Conservation (phyloP, 2,329 filamentous ascomycete genomes). For the Cercospora citrullina region DNA sequence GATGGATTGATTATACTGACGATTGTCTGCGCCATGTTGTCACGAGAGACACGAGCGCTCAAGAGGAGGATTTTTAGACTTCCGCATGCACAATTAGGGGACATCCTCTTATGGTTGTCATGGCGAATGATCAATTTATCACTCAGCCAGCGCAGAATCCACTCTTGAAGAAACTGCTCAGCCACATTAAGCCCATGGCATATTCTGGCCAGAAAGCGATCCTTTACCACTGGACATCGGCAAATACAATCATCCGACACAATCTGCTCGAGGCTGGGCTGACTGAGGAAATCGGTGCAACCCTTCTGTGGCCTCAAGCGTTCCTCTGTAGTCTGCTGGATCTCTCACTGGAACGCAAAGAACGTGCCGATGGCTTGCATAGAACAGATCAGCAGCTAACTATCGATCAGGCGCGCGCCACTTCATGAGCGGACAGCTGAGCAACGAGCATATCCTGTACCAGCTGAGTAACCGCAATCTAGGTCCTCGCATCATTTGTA, state of each 20-base stretch:
- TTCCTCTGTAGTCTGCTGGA: neutral
- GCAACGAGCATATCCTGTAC: neutral
- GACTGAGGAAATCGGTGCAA: neutral
- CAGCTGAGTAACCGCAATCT: neutral
- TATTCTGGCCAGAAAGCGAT: neutral
- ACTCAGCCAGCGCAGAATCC: neutral
- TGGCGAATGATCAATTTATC: neutral
- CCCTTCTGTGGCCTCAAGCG: neutral
- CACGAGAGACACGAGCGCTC: neutral
- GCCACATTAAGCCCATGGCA: neutral
- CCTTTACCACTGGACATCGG: neutral
- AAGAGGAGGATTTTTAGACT: neutral
- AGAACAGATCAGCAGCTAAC: neutral
- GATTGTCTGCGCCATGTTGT: neutral
- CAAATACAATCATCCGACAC: neutral
- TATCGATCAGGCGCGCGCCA: neutral
- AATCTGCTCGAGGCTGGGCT: neutral
- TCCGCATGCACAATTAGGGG: neutral
- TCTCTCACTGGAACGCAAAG: neutral
- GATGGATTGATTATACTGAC: neutral
- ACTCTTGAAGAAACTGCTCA: neutral
- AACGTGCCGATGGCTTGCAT: neutral
- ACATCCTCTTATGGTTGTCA: neutral
- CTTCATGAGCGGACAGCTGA: neutral
- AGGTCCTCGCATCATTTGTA: neutral